Base-by-base conservation (phyloP, 192 early-diverging fungal species). In the Gaertneriomyces semiglobifer region DNA sequence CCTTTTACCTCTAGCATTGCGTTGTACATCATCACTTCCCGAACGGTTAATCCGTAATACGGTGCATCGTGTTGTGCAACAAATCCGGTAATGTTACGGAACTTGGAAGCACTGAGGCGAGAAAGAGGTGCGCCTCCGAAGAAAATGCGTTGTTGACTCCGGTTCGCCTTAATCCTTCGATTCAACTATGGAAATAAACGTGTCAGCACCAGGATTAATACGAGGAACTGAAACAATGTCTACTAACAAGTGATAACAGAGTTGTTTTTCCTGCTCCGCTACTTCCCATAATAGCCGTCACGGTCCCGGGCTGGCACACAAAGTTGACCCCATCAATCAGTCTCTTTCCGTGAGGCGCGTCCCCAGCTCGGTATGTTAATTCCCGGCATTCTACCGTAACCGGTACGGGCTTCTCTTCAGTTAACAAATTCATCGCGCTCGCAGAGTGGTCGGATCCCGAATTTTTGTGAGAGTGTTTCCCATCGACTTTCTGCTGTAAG, bases 11-110 rank as follows among this genome's bases (percentile, higher is more conserved):
- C 51, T 7, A 81, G 53, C 59, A 76, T 50, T 0, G 79, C 75
- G 5, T 74, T 68, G 69, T 67, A 82, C 44, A 52, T 52, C 39
- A 82, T 63, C 0, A 77, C 77, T 54, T 82, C 80, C 18, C 76
- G 65, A n/a, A 66, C 66, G 0, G 80, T 82, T 9, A 74, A 44
- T 11, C 73, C 73, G 46, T 55, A 63, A 53, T 70, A 74, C 1
- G 73, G 73, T 25, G 73, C 54, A 61, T 74, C 62, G 44, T 66
- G 69, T 38, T 74, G 73, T 5, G 73, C 62, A 7, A 74, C 73
- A 65, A 67, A 74, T 0, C 62, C 73, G 7, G 68, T 63, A 62
- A 74, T 58, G 33, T 25, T 25, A n/a, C 68, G 68, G 52, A 74
- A 60, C 0, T 45, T 47, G 12, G 16, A 9, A 5, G 54, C 56